A percentile compares a stretch with the other conserved stretches of the same genome.
Conservation (phyloP, 805 yeast species). For the Lachancea nothofagi region DNA sequence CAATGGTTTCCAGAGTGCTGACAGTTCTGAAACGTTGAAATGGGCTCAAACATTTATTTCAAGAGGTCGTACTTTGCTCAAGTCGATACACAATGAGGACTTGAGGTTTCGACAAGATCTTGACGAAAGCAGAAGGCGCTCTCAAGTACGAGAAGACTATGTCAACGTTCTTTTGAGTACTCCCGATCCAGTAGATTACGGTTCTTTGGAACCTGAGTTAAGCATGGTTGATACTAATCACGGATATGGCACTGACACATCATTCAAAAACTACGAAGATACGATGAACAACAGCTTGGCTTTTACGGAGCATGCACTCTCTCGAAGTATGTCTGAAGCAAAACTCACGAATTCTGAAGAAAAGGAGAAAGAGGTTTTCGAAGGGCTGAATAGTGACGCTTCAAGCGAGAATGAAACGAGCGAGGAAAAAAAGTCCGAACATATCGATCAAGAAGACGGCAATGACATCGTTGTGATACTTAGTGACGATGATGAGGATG, state of each 20-base stretch:
- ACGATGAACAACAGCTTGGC: slow-evolving; percentile 15
- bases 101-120: slow-evolving; percentile 12
- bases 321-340: not conserved
- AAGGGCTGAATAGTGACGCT: not conserved
- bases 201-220: not conserved
- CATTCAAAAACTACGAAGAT: slow-evolving; percentile 18
- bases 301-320: slow-evolving; percentile 6
- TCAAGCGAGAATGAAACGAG: not conserved
- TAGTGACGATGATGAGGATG: slow-evolving; percentile 3
- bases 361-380: too few relatives aligned
- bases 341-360: too few relatives aligned
- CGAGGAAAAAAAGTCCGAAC: too few relatives aligned
- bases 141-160: slow-evolving; percentile 3
- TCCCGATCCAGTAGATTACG: not conserved
- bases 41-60: slow-evolving; percentile 23
- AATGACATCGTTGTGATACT: slow-evolving; percentile 1
- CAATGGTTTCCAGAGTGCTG: not conserved
- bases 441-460: not conserved
- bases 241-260: slow-evolving; percentile 21
- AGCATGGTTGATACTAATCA: slow-evolving; percentile 5
- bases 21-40: slow-evolving; percentile 11
- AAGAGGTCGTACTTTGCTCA: slow-evolving; percentile 22
- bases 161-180: slow-evolving; percentile 4
- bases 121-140: slow-evolving; percentile 8
- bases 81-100: slow-evolving; percentile 15